A percentile compares a stretch with the other conserved stretches of the same genome.
phyloP scores from a whole-genome alignment of 2,329 filamentous ascomycete species.

The Dactylellina leptospora region DNA sequence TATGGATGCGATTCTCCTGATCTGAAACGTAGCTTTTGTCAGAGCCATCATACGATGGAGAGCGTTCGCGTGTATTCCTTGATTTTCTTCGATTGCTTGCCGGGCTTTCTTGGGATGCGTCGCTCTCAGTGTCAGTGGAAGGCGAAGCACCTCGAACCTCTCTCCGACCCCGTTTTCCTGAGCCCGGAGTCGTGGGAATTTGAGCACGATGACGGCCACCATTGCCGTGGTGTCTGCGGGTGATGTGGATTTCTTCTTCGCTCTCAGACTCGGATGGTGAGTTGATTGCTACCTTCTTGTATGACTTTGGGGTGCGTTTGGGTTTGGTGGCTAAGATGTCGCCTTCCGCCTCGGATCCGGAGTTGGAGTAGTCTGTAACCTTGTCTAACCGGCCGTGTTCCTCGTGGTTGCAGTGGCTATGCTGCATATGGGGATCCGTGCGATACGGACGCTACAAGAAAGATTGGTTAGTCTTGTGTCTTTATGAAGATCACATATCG shows the following conservation, averaged over 20 bases:
- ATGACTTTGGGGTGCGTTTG: background rate
- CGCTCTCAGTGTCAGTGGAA: too few species aligned
- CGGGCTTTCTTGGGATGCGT: too few species aligned
- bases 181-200: background rate
- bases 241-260: constrained; percentile 17
- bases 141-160: background rate
- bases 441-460: too few species aligned
- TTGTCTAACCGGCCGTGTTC: background rate
- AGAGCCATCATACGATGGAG: background rate
- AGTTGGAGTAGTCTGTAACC: background rate
- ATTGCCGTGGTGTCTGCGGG: constrained; percentile 2
- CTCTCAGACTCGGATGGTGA: constrained; percentile 9
- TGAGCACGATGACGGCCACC: background rate
- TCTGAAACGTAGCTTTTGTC: background rate
- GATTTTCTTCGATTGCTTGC: background rate
- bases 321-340: background rate
- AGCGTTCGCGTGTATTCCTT: background rate
- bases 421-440: too few species aligned
- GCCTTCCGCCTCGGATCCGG: constrained; percentile 2
- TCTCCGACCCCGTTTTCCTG: background rate
- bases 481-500: too few species aligned
- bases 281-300: background rate
- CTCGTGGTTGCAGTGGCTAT: background rate
- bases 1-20: background rate
- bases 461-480: too few species aligned